Conservation (phyloP, 345 rosid species). For the Carallia brachiata region DNA sequence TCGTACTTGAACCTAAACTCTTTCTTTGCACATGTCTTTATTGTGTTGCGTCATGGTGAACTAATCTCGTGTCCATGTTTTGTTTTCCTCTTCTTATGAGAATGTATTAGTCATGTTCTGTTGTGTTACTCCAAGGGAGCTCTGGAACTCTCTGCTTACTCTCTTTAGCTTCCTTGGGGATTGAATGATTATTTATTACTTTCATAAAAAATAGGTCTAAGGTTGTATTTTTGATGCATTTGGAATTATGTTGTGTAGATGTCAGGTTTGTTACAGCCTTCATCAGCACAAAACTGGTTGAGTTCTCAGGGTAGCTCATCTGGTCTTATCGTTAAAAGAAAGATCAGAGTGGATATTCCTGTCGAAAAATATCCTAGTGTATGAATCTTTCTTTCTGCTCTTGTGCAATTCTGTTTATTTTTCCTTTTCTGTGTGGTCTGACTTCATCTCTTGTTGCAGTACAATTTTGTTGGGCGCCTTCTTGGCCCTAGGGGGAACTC, state of each 20-base stretch:
- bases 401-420: neutral
- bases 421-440: conserved; percentile 13
- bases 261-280: conserved; percentile 54
- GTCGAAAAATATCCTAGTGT: conserved; percentile 80
- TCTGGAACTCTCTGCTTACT: neutral
- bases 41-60: neutral
- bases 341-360: conserved; percentile 93
- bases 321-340: conserved; percentile 81
- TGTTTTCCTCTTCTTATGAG: neutral
- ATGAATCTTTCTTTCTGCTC: conserved; percentile 22
- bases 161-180: neutral
- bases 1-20: neutral
- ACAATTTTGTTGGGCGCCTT: conserved; percentile 98
- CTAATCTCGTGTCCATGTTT: neutral
- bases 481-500: conserved; percentile 99
- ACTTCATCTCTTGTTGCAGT: conserved; percentile 48
- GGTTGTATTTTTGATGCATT: conserved; percentile 23
- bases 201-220: neutral
- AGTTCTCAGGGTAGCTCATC: conserved; percentile 76
- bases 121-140: conserved; percentile 11
- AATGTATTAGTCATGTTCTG: neutral
- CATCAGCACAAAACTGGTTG: conserved; percentile 77
- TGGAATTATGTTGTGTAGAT: conserved; percentile 52
- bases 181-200: neutral
- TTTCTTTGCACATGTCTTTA: conserved; percentile 9